A percentile compares a stretch with the other conserved stretches of the same genome.
Evolutionary conservation across 2,329 filamentous ascomycete species (phyloP).

Genomic region (Mycosphaerella sp.): DNA sequence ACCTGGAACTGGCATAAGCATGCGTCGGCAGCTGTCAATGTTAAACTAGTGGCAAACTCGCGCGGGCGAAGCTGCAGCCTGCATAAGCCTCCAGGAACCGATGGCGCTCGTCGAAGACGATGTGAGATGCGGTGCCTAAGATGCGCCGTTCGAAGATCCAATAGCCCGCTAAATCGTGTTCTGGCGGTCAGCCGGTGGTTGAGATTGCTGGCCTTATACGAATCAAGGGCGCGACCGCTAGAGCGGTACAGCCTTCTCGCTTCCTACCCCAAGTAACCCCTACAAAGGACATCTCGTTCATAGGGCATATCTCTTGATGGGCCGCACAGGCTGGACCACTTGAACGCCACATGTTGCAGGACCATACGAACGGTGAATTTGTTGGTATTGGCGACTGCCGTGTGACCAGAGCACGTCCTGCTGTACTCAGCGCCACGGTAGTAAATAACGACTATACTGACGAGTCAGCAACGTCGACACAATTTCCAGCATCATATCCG

Average conservation of each 20-base stretch:
- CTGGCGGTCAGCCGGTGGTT: background rate
- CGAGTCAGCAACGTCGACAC: background rate
- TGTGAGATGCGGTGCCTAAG: background rate
- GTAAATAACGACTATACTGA: background rate
- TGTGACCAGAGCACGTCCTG: background rate
- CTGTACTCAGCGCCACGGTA: background rate
- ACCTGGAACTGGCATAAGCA: background rate
- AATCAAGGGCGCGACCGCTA: background rate
- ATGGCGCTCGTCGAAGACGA: background rate
- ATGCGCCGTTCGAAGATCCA: background rate
- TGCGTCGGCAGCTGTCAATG: slow-evolving; percentile 1
- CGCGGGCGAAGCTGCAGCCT: background rate
- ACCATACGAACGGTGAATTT: background rate
- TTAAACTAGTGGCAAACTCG: background rate
- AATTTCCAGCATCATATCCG: background rate
- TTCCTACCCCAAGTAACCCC: background rate
- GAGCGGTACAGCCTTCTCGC: slow-evolving; percentile 1
- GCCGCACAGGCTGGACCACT: background rate
- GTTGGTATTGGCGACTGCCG: background rate
- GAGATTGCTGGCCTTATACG: background rate
- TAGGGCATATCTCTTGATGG: slow-evolving; percentile 3
- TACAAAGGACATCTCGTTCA: background rate
- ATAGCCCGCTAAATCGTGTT: background rate
- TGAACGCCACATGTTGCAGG: slow-evolving; percentile 13
- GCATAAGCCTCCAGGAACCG: background rate